These are phyloP conservation scores for Discostella pseudostelligera DNA, from an alignment of 108 stramenopile genomes.

Conservation along the genomic window DNA sequence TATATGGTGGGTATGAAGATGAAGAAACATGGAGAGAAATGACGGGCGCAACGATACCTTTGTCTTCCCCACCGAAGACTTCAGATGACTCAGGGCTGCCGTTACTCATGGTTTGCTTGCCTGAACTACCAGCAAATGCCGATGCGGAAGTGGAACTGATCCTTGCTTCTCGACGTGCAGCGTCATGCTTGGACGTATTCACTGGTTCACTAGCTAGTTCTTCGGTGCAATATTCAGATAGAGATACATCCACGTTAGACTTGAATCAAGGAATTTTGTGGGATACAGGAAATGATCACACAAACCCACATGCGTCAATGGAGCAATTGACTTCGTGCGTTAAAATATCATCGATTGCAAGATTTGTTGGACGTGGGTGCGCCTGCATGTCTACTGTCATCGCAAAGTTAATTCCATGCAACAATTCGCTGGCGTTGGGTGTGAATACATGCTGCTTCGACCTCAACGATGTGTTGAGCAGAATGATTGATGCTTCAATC, in stretches of 20 bases:
- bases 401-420: not conserved
- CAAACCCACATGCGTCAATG: not conserved
- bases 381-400: conserved; percentile 50
- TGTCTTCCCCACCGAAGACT: conserved; percentile 11
- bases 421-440: not conserved
- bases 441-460: conserved; percentile 21
- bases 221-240: conserved; percentile 4
- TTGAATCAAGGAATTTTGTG: conserved; percentile 20
- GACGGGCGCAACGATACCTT: conserved; percentile 20
- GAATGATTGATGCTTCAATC: conserved; percentile 58
- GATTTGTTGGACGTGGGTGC: conserved; percentile 48
- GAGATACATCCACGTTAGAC: not conserved
- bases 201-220: conserved; percentile 12
- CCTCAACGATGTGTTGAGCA: conserved; percentile 25
- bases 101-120: conserved; percentile 69
- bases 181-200: conserved; percentile 41
- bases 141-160: conserved; percentile 74
- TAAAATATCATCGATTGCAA: conserved; percentile 37
- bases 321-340: conserved; percentile 27
- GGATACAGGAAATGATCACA: conserved; percentile 62
- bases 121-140: conserved; percentile 83
- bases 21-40: conserved; percentile 78
- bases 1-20: conserved; percentile 81
- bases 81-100: conserved; percentile 30
- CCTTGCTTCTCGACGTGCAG: conserved; percentile 57